Percentiles rank a stretch among this genome's conserved stretches.
Evolutionary conservation across 2,329 filamentous ascomycete genomes (phyloP).

Genomic region (Colletotrichum sp.): DNA sequence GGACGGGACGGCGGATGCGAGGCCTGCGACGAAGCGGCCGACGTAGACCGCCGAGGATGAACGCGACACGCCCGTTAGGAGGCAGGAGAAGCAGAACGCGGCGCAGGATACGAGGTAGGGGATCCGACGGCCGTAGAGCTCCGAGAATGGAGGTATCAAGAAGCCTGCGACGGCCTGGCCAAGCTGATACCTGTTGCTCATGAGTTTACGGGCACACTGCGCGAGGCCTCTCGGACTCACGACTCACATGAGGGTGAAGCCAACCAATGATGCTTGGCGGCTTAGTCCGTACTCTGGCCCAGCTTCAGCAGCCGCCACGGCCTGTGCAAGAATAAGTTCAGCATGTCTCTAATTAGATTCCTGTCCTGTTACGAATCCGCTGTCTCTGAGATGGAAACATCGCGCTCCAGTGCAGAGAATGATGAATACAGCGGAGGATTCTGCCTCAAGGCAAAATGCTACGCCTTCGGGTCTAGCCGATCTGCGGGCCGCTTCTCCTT

Average conservation of each 20-base stretch:
- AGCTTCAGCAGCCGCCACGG: slow-evolving; percentile 15
- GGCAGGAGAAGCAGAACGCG: slow-evolving; percentile 35
- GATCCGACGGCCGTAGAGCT: slow-evolving; percentile 38
- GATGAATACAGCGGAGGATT: no score
- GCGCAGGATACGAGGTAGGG: slow-evolving; percentile 38
- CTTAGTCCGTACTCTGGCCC: background rate
- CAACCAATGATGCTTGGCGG: slow-evolving; percentile 23
- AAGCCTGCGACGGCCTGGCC: slow-evolving; percentile 42
- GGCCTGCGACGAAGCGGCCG: slow-evolving; percentile 46
- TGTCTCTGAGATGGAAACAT: background rate
- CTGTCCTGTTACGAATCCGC: no score
- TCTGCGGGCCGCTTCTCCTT: background rate
- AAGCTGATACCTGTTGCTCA: slow-evolving; percentile 32
- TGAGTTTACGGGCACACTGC: background rate
- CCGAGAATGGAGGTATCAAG: slow-evolving; percentile 41
- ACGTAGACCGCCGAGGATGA: slow-evolving; percentile 40
- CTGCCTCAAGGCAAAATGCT: background rate
- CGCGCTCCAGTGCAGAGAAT: background rate
- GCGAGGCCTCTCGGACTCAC: background rate
- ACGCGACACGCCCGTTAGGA: slow-evolving; percentile 41
- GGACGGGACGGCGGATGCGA: slow-evolving; percentile 51
- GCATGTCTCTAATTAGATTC: background rate
- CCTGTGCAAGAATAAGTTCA: background rate
- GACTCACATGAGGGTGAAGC: slow-evolving; percentile 29
- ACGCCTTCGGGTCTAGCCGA: background rate